Base-by-base conservation (phyloP, 2,329 filamentous ascomycete genomes). In the Penicillium crustosum region DNA sequence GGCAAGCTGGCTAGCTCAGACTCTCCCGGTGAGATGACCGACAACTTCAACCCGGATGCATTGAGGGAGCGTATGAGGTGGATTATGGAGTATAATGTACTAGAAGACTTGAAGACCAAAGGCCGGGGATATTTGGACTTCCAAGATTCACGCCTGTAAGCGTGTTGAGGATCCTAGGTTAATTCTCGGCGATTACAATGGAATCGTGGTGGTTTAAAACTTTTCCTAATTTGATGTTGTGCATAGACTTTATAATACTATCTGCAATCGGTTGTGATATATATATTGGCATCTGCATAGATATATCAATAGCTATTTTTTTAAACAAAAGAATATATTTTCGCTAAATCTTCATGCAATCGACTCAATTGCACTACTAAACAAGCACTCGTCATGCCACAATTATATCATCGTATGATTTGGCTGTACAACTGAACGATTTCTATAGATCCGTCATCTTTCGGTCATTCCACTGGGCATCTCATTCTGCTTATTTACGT, bases 51-150 rank as follows among this genome's bases (percentile, higher is more conserved):
- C 33, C 69, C 71, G 0, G 53, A 61, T 12, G 61, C 62, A 21
- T 41, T 73, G 29, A 57, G 49, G 29, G 71, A 73, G 59, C 66
- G 71, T 2, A 74, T 74, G 72, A 70, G 59, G 59, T 75, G 72
- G 70, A 68, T 73, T 38, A 74, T 73, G 72, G 72, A 73, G 54
- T 73, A 70, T 43, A 68, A 73, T 60, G 61, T 75, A 9, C 54
- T 75, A 42, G 68, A 65, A 15, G 69, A 75, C 39, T 56, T 74
- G 53, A 61, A 61, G 44, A 13, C 8, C 36, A 64, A 62, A 49
- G 67, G 68, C 4, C 66, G 61, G 8, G 59, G 57, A 13, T 52
- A 51, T 41, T 47, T 70, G 53, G 58, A 64, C 27, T 66, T 65
- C n/a, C 53, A 62, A 2, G 60, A 53, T 41, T 66, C 59, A 3